Percentiles rank a stretch among this genome's conserved stretches.
Evolutionary conservation across 331 rosid genomes (phyloP).

Genomic region (Pyrus hybrid): DNA sequence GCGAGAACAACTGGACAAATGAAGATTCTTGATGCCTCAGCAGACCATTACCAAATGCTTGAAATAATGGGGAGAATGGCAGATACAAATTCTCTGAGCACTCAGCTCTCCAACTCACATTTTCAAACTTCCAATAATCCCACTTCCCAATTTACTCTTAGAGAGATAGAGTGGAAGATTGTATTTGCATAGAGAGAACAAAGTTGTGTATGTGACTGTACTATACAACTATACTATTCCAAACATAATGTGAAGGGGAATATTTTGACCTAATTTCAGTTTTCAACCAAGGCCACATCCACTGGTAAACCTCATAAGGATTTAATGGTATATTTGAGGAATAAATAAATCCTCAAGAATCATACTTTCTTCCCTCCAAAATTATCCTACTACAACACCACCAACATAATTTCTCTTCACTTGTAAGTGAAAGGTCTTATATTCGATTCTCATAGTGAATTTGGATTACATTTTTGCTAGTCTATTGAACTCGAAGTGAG

Average conservation of each 20-base stretch:
- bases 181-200: background rate
- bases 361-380: background rate
- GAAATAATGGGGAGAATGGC: background rate
- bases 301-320: background rate
- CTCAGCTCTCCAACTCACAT: background rate
- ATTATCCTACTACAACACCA: background rate
- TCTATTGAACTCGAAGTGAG: too few relatives aligned
- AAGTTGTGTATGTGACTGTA: slow-evolving; percentile 13
- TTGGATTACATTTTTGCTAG: too few relatives aligned
- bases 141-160: slow-evolving; percentile 4
- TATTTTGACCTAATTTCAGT: slow-evolving; percentile 9
- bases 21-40: background rate
- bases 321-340: too few relatives aligned
- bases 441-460: too few relatives aligned
- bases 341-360: background rate
- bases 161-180: background rate
- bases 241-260: background rate
- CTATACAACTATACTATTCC: background rate
- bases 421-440: too few relatives aligned
- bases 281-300: slow-evolving; percentile 17
- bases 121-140: slow-evolving; percentile 11
- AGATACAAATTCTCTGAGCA: background rate
- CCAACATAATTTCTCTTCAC: too few relatives aligned
- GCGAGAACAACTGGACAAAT: too few relatives aligned
- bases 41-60: background rate